Conservation (phyloP, 371 early-diverging fungal species). For the Mortierella sp. region DNA sequence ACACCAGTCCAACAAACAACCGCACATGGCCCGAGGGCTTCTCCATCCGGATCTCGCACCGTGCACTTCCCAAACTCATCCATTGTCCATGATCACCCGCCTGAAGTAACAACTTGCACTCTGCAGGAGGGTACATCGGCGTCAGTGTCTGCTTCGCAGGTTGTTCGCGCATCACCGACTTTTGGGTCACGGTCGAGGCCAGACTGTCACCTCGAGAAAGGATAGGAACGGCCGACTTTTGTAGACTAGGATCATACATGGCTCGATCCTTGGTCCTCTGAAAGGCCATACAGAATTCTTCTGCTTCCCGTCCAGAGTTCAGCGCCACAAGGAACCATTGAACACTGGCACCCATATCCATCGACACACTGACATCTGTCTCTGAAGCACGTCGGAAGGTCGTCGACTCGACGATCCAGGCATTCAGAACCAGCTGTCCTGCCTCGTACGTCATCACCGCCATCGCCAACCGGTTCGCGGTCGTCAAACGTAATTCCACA, state of each 20-base stretch:
- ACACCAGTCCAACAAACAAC: conserved; percentile 36
- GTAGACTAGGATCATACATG: conserved; percentile 51
- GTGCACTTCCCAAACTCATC: conserved; percentile 42
- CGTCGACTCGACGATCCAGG: conserved; percentile 54
- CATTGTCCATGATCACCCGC: conserved; percentile 54
- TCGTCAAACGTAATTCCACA: conserved; percentile 49
- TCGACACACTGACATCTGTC: conserved; percentile 48
- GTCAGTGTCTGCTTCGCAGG: conserved; percentile 42
- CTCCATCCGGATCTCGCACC: conserved; percentile 49
- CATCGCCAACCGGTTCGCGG: conserved; percentile 50
- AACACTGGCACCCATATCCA: conserved; percentile 53
- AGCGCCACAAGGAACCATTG: conserved; percentile 53
- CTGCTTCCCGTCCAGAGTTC: conserved; percentile 42
- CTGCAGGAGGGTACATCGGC: conserved; percentile 47
- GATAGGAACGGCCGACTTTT: conserved; percentile 34
- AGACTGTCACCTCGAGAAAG: conserved; percentile 46
- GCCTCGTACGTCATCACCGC: conserved; percentile 42
- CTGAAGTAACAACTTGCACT: conserved; percentile 52
- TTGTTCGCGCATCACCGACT: conserved; percentile 11
- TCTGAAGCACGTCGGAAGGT: conserved; percentile 51
- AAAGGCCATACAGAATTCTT: conserved; percentile 50
- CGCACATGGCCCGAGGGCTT: conserved; percentile 51
- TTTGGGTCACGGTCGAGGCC: conserved; percentile 36
- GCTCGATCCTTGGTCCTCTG: conserved; percentile 53
- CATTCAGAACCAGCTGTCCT: conserved; percentile 53